These are phyloP conservation scores for Stenogyne calaminthoides DNA, from an alignment of 305 asterid species.

Conservation along the genomic window DNA sequence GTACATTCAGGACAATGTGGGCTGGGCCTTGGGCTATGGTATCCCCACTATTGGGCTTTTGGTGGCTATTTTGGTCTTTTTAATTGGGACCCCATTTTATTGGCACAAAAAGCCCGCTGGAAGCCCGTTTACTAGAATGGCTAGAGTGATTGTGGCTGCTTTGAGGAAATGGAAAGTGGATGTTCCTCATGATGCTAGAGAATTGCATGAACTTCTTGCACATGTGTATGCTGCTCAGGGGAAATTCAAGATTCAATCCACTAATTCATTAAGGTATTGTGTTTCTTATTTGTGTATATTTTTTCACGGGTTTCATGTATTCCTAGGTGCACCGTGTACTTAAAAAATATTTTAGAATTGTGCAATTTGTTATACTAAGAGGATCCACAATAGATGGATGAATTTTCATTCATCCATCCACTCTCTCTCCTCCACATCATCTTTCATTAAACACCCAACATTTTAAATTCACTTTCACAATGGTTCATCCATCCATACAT, in stretches of 20 bases:
- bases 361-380: too few relatives aligned
- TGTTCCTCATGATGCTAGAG: constrained; percentile 35
- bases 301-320: too few relatives aligned
- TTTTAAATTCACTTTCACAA: too few relatives aligned
- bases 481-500: too few relatives aligned
- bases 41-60: constrained; percentile 64
- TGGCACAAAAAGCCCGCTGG: constrained; percentile 61
- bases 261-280: constrained; percentile 47
- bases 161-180: constrained; percentile 45
- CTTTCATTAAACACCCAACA: too few relatives aligned
- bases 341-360: too few relatives aligned
- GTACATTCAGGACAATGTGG: constrained; percentile 69
- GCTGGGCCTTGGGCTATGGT: constrained; percentile 71
- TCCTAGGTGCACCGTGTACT: too few relatives aligned
- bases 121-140: constrained; percentile 63
- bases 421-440: too few relatives aligned
- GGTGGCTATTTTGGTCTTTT: constrained; percentile 44
- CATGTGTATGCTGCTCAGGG: neutral
- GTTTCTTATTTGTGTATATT: neutral
- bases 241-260: constrained; percentile 35
- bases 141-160: constrained; percentile 52
- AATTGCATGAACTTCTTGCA: constrained; percentile 32
- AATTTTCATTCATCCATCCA: too few relatives aligned
- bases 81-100: constrained; percentile 56
- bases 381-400: too few relatives aligned